phyloP scores from a whole-genome alignment of 192 early-diverging fungal species.

The Thamnidium elegans region DNA sequence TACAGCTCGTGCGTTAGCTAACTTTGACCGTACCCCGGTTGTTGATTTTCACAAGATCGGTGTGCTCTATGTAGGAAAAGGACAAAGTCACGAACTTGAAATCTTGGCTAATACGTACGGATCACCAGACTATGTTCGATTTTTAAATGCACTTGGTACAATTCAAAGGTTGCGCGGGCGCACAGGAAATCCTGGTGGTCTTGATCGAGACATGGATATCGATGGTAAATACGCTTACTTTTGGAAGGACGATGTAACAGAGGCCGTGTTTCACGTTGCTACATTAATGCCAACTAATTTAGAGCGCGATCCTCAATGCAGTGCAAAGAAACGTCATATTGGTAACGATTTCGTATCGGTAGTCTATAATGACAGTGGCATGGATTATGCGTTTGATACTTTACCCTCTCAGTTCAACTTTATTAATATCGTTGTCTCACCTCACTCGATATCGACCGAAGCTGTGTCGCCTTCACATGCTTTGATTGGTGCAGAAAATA shows the following conservation, averaged over 20 bases:
- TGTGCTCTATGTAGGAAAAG: slow-evolving; percentile 85
- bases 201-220: slow-evolving; percentile 77
- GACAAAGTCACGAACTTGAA: slow-evolving; percentile 79
- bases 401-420: slow-evolving; percentile 94
- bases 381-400: slow-evolving; percentile 82
- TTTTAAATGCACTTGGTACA: slow-evolving; percentile 78
- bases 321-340: slow-evolving; percentile 91
- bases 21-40: slow-evolving; percentile 84
- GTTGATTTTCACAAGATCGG: slow-evolving; percentile 97
- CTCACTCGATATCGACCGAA: slow-evolving; percentile 41
- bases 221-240: slow-evolving; percentile 86
- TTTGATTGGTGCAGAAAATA: slow-evolving; percentile 33
- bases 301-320: slow-evolving; percentile 73
- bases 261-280: slow-evolving; percentile 90
- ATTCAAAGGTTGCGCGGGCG: slow-evolving; percentile 60
- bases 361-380: slow-evolving; percentile 89
- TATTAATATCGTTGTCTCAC: slow-evolving; percentile 91
- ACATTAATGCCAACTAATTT: slow-evolving; percentile 90
- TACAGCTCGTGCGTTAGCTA: slow-evolving; percentile 69
- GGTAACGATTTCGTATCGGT: slow-evolving; percentile 97
- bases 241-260: slow-evolving; percentile 79
- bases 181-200: slow-evolving; percentile 74
- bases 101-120: slow-evolving; percentile 88
- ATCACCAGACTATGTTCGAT: slow-evolving; percentile 82
- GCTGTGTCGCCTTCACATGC: slow-evolving; percentile 16